phyloP scores from a whole-genome alignment of 345 rosid species.

The Eucalyptus victrix region DNA sequence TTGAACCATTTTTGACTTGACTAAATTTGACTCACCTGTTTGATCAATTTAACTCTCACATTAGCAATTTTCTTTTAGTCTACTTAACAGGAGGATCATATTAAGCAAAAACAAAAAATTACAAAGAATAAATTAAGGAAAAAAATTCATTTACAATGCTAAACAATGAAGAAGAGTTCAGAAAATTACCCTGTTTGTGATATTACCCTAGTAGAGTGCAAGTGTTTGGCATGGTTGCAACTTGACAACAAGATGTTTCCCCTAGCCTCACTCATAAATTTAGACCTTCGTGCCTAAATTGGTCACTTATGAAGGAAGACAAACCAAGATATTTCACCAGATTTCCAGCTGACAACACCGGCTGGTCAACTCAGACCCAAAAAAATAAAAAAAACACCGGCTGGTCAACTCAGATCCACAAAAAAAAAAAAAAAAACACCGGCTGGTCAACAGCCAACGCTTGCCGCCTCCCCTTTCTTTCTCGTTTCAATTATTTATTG shows the following conservation, averaged over 20 bases:
- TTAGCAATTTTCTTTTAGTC: neutral
- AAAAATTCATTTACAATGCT: neutral
- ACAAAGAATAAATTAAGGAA: neutral
- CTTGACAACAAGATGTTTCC: neutral
- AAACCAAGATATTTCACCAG: neutral
- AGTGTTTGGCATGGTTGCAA: neutral
- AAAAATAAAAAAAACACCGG: neutral
- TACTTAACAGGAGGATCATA: neutral
- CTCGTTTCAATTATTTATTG: neutral
- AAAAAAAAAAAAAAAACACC: neutral
- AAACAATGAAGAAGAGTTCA: neutral
- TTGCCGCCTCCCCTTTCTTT: neutral
- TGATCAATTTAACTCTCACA: neutral
- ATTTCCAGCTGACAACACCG: neutral
- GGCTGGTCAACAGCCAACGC: neutral
- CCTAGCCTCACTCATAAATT: neutral
- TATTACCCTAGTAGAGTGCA: no score
- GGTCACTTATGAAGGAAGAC: neutral
- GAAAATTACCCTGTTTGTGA: neutral
- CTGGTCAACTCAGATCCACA: neutral
- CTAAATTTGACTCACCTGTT: no score
- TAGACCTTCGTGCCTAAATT: neutral
- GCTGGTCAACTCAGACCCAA: neutral
- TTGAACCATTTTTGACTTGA: no score
- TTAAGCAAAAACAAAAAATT: no score